phyloP scores from a whole-genome alignment of 345 rosid genomes.

The Dimocarpus longan region DNA sequence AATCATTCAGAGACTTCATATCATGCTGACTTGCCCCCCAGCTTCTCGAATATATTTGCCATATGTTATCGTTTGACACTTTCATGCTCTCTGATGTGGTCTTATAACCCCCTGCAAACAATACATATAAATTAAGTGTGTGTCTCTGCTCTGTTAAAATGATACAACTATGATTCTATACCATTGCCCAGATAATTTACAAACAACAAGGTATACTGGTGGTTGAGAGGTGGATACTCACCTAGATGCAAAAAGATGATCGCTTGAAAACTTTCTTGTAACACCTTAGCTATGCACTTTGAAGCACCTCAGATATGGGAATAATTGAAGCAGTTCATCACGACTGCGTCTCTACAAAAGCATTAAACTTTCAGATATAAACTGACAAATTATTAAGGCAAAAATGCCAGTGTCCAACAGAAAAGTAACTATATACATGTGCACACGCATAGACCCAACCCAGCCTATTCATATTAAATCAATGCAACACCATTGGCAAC shows the following conservation, averaged over 20 bases:
- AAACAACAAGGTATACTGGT: background rate
- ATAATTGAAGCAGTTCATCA: constrained; percentile 68
- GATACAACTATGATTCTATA: too few species aligned
- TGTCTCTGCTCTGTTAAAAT: too few species aligned
- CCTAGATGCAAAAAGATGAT: background rate
- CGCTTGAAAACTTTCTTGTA: constrained; percentile 12
- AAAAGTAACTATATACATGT: background rate
- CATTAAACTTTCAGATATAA: background rate
- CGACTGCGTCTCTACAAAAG: constrained; percentile 64
- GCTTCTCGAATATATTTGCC: background rate
- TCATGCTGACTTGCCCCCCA: background rate
- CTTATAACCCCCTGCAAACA: background rate
- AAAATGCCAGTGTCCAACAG: background rate
- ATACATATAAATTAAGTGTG: background rate
- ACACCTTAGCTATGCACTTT: constrained; percentile 81
- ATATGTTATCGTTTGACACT: background rate
- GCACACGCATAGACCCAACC: too few species aligned
- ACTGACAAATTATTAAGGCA: background rate
- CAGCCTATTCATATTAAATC: too few species aligned
- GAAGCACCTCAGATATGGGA: constrained; percentile 77
- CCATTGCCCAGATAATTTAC: background rate
- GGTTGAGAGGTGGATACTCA: background rate
- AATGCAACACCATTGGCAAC: too few species aligned
- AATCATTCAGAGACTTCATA: background rate
- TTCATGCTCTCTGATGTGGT: background rate